Base-by-base conservation (phyloP, 345 rosid species). In the Aegle marmelos region DNA sequence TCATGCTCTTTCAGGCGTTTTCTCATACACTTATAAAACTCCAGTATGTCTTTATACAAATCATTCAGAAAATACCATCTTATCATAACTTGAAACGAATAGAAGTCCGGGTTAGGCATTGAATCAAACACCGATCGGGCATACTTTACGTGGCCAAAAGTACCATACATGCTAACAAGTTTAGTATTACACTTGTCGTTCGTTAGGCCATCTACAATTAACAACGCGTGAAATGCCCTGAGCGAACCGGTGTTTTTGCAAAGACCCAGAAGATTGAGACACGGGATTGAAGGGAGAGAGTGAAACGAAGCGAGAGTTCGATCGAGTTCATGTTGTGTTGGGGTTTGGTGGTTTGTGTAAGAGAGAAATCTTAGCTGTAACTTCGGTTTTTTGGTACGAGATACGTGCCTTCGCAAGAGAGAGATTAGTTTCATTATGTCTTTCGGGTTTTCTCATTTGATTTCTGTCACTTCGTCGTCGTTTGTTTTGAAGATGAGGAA, bases 111-210 rank as follows among this genome's bases (percentile, higher is more conserved):
- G 72, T 90, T 57, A 39, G 89, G 90, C 50, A 93, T 90, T 88
- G 73, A 67, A 76, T 91, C 97, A 76, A 95, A 93, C 88, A 90
- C 60, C 30, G 58, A 63, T 73, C 98, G 95, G n/a, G 98, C 98
- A 82, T 63, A 27, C 11, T 72, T 76, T 9, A 88, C 54, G 11
- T 74, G 70, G 39, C 98, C 94, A 72, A 87, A 87, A 1, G 79
- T 81, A 21, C 94, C 94, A 8, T 95, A 95, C 9, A 88, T 4
- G 21, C 93, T 85, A 4, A 89, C 82, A 79, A 95, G 82, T 81
- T 91, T 93, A 5, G 97, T 91, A 34, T 73, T 85, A 64, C 89
- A 83, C 33, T 72, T 82, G 73, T 93, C 87, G 62, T 65, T 54
- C 41, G 82, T 25, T 13, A 90, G 68, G 6, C 97, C 97, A 19